Base-by-base conservation (phyloP, 805 yeast species). In the Wickerhamiella kazuoi region DNA sequence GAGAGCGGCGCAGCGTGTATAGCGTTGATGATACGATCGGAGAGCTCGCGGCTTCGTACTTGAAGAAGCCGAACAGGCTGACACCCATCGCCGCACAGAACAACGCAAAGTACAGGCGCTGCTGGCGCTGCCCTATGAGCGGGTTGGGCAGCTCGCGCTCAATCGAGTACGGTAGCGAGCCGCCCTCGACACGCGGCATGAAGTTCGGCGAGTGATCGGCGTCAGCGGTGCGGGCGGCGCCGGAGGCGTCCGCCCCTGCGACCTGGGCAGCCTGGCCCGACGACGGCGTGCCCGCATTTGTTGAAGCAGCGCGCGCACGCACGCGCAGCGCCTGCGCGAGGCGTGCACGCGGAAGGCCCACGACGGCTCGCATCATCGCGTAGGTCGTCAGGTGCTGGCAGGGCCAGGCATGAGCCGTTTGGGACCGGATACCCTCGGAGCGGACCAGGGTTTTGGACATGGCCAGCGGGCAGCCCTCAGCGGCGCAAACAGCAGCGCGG, bases 21-120 rank as follows among this genome's bases (percentile, higher is more conserved):
- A 90, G 63, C 3, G 94, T 79, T 5, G 94, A 86, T 31, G 79
- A 71, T 50, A 87, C 79, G 43, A 87, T 71, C 1, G 97, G 96
- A 13, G 94, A 81, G 34, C 79, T 74, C 16, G 84, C 75, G 56
- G 84, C 86, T 56, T 90, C 98, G 60, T 87, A 86, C 64, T 90
- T 86, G 69, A 87, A 77, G 50, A 87, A 80, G 23, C 80, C 68
- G 23, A 69, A 63, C 36, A 78, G 59, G 1, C 77, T 60, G 3
- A 65, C 59, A 19, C 68, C 68, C 69, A 78, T 73, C 38, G 69
- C 59, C 13, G 63, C 56, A 35, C 68, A 58, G 52, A 79, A 79
- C 2, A 60, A 58, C 4, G 65, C 56, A 54, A 84, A 76, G 41
- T 73, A 71, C 18, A 62, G 50, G 40, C 74, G 60, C 44, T 69